Base-by-base conservation (phyloP, 768 basidiomycete species). In the Russula emetica region DNA sequence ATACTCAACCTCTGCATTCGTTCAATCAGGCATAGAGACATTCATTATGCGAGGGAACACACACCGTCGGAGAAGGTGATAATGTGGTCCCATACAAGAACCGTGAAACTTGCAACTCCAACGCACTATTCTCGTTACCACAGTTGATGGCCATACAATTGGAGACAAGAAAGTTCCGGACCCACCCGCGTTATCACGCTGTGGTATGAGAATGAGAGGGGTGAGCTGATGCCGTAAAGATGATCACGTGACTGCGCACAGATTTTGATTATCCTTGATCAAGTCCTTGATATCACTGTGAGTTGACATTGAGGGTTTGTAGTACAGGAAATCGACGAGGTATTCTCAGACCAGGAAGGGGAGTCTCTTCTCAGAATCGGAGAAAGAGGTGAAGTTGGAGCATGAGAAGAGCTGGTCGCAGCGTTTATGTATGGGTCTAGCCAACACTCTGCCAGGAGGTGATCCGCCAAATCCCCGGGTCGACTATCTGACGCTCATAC, bases 21-120 rank as follows among this genome's bases (percentile, higher is more conserved):
- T 50, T 64, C n/a, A 47, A 20, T 52, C 11, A 10, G 5, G 7
- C 30, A 18, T 32, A 16, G 13, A 55, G 18, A 20, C 16, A n/a
- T 38, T 26, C 36, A 55, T 26, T 24, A 42, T 8, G 34, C 10
- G 16, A 20, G 10, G 5, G 18, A 24, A 40, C 26, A 26, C 56
- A 78, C 75, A 72, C 83, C 82, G 36, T 80, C 78, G 2, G 70
- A 67, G 47, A 85, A 80, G 0, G 83, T 82, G 62, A 83, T 76
- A 30, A 83, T 66, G 63, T 85, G 83, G 65, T 85, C 83, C 80
- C 81, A 85, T 16, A 85, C 62, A 14, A 86, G 74, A 16, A 81
- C 69, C 1, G 78, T 78, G 68, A 82, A 82, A 66, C 81, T 79
- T 13, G 77, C 77, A 40, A 85, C 72, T 14, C 81, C 84, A 38